Conservation (phyloP, 768 basidiomycete species). For the Suillus paluster region DNA sequence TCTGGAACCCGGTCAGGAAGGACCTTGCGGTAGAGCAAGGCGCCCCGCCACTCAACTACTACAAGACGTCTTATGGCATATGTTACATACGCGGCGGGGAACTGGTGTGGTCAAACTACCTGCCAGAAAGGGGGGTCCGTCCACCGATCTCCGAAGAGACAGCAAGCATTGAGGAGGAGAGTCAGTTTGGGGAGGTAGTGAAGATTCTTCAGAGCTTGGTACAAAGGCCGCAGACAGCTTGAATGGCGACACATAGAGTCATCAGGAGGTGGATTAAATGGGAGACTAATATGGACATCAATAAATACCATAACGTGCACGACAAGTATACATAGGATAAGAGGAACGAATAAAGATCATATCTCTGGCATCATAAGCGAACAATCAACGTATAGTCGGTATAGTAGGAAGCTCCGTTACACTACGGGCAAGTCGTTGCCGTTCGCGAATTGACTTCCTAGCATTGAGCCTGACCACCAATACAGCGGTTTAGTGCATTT, state of each 20-base stretch:
- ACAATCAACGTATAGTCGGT: constrained; percentile 14
- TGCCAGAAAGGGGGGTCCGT: constrained; percentile 58
- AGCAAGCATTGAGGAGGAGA: constrained; percentile 63
- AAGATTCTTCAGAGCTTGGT: constrained; percentile 60
- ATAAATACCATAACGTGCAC: background rate
- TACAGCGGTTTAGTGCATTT: background rate
- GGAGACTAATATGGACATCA: background rate
- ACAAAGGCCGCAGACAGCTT: constrained; percentile 19
- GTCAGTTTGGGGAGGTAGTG: constrained; percentile 71
- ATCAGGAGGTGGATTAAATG: background rate
- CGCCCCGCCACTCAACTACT: constrained; percentile 4
- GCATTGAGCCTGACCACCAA: constrained; percentile 10
- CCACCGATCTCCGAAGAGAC: constrained; percentile 44
- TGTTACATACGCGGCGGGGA: background rate
- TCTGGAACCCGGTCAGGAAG: background rate
- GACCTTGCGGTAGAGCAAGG: constrained; percentile 1
- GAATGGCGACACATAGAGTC: constrained; percentile 4
- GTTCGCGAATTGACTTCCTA: constrained; percentile 22
- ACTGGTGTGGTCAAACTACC: constrained; percentile 7
- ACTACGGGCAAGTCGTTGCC: background rate
- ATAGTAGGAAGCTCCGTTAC: constrained; percentile 24
- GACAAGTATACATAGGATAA: background rate
- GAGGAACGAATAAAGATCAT: background rate
- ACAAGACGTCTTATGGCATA: constrained; percentile 1
- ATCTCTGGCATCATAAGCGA: background rate